These are phyloP conservation scores for Sugiyamaella mastotermitis DNA, from an alignment of 805 yeast genomes.

Conservation along the genomic window DNA sequence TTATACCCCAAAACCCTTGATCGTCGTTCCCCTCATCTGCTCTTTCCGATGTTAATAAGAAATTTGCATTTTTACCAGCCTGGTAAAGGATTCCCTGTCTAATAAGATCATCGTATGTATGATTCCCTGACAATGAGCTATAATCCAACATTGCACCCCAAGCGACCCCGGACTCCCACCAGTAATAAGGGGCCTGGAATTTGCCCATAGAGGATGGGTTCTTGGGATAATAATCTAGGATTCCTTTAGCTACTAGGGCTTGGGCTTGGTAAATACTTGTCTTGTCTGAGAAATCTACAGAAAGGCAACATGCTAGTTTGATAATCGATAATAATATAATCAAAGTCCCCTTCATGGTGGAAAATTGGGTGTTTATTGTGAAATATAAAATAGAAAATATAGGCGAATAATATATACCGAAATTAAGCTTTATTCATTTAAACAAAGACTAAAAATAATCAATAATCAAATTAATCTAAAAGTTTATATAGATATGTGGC, in stretches of 20 bases:
- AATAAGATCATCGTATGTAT: constrained; percentile 53
- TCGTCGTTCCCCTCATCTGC: constrained; percentile 95
- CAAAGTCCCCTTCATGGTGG: too few relatives aligned
- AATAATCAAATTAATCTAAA: too few relatives aligned
- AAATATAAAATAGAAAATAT: too few relatives aligned
- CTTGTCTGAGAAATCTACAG: too few relatives aligned
- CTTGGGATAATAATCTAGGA: constrained; percentile 65
- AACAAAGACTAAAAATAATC: too few relatives aligned
- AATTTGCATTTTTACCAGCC: constrained; percentile 65
- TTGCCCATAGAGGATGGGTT: constrained; percentile 59
- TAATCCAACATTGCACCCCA: constrained; percentile 83
- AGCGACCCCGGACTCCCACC: constrained; percentile 98
- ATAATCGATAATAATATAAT: too few relatives aligned
- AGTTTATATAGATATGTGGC: too few relatives aligned
- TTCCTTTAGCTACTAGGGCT: constrained; percentile 52
- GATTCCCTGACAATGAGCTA: constrained; percentile 61
- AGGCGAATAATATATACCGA: too few relatives aligned
- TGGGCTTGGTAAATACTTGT: constrained; percentile 40
- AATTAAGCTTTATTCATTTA: too few relatives aligned
- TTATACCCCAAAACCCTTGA: constrained; percentile 94
- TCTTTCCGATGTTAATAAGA: constrained; percentile 78
- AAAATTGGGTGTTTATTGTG: too few relatives aligned
- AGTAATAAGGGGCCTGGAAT: constrained; percentile 84
- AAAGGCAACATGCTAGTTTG: too few relatives aligned
- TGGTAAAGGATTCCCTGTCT: constrained; percentile 63